A percentile compares a stretch with the other conserved stretches of the same genome.
Conservation (phyloP, 2,329 filamentous ascomycete genomes). For the Stachybotrys echinatus region DNA sequence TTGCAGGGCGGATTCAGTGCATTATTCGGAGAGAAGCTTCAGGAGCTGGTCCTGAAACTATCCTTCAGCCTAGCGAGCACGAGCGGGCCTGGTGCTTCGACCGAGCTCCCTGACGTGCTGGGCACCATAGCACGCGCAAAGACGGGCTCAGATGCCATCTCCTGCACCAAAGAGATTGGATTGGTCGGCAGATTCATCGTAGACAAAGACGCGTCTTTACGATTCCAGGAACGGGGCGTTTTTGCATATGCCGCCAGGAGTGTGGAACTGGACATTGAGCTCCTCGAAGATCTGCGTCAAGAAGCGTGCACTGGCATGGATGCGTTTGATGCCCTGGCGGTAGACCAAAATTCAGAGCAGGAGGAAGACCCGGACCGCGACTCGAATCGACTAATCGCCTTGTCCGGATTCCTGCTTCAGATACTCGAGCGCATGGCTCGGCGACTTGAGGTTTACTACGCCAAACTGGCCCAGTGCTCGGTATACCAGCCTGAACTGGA, state of each 20-base stretch:
- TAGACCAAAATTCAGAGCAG: conserved; percentile 2
- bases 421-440: conserved; percentile 48
- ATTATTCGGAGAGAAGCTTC: conserved; percentile 45
- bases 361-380: conserved; percentile 23
- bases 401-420: conserved; percentile 43
- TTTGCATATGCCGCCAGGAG: conserved; percentile 43
- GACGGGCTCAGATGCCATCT: conserved; percentile 37
- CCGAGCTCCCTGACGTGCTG: conserved; percentile 24
- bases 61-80: conserved; percentile 43
- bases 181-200: conserved; percentile 44
- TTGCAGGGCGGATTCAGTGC: conserved; percentile 45
- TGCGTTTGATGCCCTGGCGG: conserved; percentile 41
- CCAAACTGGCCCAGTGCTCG: conserved; percentile 41
- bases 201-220: conserved; percentile 35
- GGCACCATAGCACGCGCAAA: conserved; percentile 17
- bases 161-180: conserved; percentile 42
- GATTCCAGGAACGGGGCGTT: conserved; percentile 47
- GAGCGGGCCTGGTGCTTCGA: conserved; percentile 33
- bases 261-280: conserved; percentile 45
- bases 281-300: conserved; percentile 47
- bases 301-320: conserved; percentile 51
- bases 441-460: conserved; percentile 45
- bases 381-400: conserved; percentile 28
- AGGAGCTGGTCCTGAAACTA: conserved; percentile 47
- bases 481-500: conserved; percentile 48